Base-by-base conservation (phyloP, 805 yeast species). In the Suhomyces sp. region DNA sequence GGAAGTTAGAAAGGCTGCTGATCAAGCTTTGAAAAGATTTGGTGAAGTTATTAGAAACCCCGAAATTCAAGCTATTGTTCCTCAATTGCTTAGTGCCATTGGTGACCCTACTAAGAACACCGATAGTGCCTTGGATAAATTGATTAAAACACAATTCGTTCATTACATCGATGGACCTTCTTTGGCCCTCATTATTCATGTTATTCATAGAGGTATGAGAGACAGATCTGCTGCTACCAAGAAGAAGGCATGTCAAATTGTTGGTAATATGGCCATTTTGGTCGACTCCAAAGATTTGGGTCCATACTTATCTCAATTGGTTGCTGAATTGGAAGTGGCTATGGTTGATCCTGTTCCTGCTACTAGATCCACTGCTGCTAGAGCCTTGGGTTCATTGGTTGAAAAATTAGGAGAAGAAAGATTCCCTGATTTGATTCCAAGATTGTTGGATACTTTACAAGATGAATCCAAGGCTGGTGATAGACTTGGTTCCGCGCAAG, bases 91-190 rank as follows among this genome's bases (percentile, higher is more conserved):
- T 49, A 78, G 83, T 42, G 98, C 98, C 17, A 91, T 93, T 58
- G 95, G 97, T 37, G 96, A 93, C 54, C 98, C 98, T 23, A 84
- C 97, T 0, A 85, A 79, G 48, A 67, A 83, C 63, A 93, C 98
- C 1, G 96, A 87, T 40, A 79, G 65, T 9, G 97, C 98, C 0
- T 67, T 93, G 38, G 95, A 88, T 50, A 79, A 86, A 11, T 74
- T 93, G 50, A 80, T 91, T 47, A 79, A 78, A 49, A 93, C 98
- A 0, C 95, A 91, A 48, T 93, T 93, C 51, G 96, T 90, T 28
- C 99, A 93, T 61, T 93, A 91, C 60, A 91, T 93, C 47, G 99
- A 93, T 64, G 96, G 97, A 14, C 98, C 99, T 3, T 91, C 98
- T 1, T 71, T 93, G 52, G 98, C 99, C 0, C 73, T 93, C 50